Conservation (phyloP, 148 eudicot species). For the Diospyros lotus region DNA sequence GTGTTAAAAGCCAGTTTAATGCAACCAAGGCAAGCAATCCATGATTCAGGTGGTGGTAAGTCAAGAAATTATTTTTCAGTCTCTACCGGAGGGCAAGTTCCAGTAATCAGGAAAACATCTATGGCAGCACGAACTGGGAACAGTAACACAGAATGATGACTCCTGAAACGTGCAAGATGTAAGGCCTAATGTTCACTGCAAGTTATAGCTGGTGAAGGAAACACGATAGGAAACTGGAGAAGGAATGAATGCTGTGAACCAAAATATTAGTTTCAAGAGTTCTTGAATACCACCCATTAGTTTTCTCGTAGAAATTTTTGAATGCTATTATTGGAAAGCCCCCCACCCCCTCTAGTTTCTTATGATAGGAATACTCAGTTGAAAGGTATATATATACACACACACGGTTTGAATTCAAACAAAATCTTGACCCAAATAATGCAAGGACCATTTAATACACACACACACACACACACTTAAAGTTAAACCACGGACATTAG, state of each 20-base stretch:
- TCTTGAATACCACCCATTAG: not conserved
- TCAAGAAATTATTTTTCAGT: not conserved
- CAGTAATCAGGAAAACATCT: not conserved
- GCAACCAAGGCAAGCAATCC: conserved; percentile 5
- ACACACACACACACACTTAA: too few relatives aligned
- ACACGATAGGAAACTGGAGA: not conserved
- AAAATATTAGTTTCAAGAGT: not conserved
- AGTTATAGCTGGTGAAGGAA: not conserved
- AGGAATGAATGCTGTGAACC: not conserved
- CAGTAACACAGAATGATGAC: not conserved
- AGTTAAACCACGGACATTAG: too few relatives aligned
- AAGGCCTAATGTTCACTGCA: not conserved
- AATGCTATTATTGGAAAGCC: too few relatives aligned
- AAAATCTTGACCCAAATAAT: not conserved
- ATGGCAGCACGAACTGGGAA: not conserved
- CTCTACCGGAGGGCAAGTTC: not conserved
- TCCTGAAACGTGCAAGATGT: not conserved
- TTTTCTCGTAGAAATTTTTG: too few relatives aligned
- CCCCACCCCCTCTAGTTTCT: not conserved
- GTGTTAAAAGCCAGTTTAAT: not conserved
- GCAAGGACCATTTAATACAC: too few relatives aligned
- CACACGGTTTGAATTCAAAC: not conserved
- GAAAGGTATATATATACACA: not conserved
- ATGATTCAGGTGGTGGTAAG: not conserved
- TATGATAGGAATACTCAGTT: not conserved